phyloP scores from a whole-genome alignment of 2,329 filamentous ascomycete genomes.

The Ophiostoma montium region DNA sequence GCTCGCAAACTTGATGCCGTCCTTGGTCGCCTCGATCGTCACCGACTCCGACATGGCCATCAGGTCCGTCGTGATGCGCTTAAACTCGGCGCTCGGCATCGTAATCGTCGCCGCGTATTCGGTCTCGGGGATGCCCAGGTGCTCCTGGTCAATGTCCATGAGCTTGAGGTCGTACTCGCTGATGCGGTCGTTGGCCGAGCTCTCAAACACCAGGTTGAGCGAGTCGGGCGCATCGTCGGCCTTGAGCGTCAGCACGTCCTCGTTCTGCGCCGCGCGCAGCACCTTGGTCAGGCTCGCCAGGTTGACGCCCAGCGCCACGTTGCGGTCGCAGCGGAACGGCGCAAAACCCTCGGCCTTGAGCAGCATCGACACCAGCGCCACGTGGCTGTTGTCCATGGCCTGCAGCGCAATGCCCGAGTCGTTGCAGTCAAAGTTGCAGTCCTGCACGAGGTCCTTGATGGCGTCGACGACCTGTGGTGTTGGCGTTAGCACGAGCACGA shows the following conservation, averaged over 20 bases:
- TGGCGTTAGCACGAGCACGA: neutral
- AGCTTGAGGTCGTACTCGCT: conserved; percentile 99
- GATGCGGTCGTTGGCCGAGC: conserved; percentile 69
- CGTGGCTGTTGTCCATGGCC: conserved; percentile 99
- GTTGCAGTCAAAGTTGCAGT: conserved; percentile 99
- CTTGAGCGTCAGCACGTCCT: conserved; percentile 92
- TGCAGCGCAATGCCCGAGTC: conserved; percentile 96
- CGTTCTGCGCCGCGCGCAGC: conserved; percentile 81
- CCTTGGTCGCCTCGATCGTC: conserved; percentile 89
- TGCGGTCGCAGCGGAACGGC: conserved; percentile 95
- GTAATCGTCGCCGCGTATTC: conserved; percentile 86
- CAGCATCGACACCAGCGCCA: conserved; percentile 97
- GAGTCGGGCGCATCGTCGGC: conserved; percentile 93
- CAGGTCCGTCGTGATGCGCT: conserved; percentile 86
- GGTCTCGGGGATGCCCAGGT: conserved; percentile 96
- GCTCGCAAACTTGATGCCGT: conserved; percentile 91
- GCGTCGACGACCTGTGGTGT: conserved; percentile 79
- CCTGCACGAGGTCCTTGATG: conserved; percentile 97
- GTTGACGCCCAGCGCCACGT: conserved; percentile 96
- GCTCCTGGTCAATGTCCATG: conserved; percentile 99
- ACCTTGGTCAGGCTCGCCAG: conserved; percentile 94
- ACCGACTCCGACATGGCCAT: conserved; percentile 91
- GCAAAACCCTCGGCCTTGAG: conserved; percentile 91
- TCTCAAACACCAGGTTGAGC: conserved; percentile 93
- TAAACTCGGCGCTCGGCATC: conserved; percentile 83